Percentiles rank a stretch among this genome's conserved stretches.
These are phyloP conservation scores for Sporothrix humicola DNA, from an alignment of 2,329 filamentous ascomycete genomes.

Conservation along the genomic window DNA sequence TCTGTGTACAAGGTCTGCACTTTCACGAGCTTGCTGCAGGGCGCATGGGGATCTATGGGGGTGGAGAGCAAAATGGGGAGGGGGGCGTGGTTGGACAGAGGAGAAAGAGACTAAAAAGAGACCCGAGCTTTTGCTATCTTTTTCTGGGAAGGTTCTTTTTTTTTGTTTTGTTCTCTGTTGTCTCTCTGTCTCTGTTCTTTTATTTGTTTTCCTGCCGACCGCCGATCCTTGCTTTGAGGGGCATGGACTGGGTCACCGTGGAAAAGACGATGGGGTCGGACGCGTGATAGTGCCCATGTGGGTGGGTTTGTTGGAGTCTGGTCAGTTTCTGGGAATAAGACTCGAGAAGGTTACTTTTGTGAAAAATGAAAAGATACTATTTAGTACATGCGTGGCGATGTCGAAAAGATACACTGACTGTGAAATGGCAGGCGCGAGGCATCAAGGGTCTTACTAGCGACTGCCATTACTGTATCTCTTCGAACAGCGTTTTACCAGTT, in stretches of 20 bases:
- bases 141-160: slow-evolving; percentile 20
- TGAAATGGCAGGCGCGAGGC: neutral
- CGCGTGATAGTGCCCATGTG: slow-evolving; percentile 19
- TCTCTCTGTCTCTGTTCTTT: neutral
- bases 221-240: slow-evolving; percentile 26
- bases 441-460: neutral
- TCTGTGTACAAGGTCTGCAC: neutral
- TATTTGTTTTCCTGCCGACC: neutral
- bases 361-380: no score
- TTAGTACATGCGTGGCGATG: neutral
- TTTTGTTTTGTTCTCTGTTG: neutral
- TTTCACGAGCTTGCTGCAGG: slow-evolving; percentile 21
- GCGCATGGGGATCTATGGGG: slow-evolving; percentile 15
- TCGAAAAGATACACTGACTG: neutral
- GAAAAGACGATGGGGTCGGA: neutral
- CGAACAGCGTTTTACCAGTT: neutral
- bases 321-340: slow-evolving; percentile 1
- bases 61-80: slow-evolving; percentile 10
- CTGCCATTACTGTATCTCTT: neutral
- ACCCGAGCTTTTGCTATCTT: slow-evolving; percentile 21
- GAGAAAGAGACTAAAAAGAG: slow-evolving; percentile 3
- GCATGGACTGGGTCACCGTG: slow-evolving; percentile 13
- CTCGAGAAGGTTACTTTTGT: neutral
- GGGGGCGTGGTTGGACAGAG: slow-evolving; percentile 7
- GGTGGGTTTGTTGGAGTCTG: slow-evolving; percentile 12